phyloP scores from a whole-genome alignment of 306 rosid species.

The Malus sieversii region DNA sequence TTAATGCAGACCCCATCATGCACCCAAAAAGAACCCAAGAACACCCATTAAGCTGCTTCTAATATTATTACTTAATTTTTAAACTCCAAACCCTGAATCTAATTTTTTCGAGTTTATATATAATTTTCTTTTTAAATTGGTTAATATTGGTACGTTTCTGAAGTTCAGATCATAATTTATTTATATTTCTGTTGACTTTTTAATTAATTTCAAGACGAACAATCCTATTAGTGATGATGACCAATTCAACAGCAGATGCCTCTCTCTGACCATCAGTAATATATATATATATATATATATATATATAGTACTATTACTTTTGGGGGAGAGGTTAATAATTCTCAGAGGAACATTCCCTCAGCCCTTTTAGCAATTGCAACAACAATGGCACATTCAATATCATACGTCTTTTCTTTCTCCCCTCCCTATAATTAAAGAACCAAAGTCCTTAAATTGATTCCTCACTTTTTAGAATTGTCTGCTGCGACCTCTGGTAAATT shows the following conservation, averaged over 20 bases:
- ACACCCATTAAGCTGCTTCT: background rate
- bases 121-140: no score
- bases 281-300: no score
- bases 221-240: background rate
- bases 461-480: background rate
- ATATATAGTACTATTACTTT: background rate
- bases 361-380: background rate
- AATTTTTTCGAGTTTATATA: no score
- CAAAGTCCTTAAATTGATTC: background rate
- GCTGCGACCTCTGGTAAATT: background rate
- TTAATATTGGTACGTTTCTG: background rate
- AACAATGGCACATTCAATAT: background rate
- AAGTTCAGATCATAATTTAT: background rate
- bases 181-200: no score
- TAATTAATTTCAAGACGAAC: background rate
- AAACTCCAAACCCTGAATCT: background rate
- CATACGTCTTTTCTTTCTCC: background rate
- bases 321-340: background rate
- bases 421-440: background rate
- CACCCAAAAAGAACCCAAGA: background rate
- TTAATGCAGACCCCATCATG: background rate
- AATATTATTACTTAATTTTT: no score
- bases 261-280: background rate
- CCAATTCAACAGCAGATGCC: background rate
- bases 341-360: background rate